phyloP scores from a whole-genome alignment of 106 monocot species.

The Narthecium ossifragum region DNA sequence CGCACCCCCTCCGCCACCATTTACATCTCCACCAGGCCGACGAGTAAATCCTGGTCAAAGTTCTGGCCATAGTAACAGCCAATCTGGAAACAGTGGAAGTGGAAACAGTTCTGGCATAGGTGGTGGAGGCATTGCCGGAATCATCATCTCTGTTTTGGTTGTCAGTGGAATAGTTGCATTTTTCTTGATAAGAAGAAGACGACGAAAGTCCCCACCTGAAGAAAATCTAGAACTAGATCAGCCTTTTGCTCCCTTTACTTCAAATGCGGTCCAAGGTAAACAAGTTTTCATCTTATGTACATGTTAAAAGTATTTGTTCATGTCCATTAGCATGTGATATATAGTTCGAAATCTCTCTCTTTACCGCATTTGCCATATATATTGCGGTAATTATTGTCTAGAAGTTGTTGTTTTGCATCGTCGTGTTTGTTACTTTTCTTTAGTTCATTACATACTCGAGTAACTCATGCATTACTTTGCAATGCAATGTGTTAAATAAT shows the following conservation, averaged over 20 bases:
- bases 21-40: constrained; percentile 31
- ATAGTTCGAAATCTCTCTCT: too few species aligned
- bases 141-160: constrained; percentile 54
- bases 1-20: constrained; percentile 54
- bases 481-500: too few species aligned
- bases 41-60: constrained; percentile 38
- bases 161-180: constrained; percentile 54
- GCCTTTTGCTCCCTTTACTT: constrained; percentile 25
- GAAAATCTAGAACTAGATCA: constrained; percentile 31
- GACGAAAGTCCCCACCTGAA: constrained; percentile 10
- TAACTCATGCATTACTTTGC: too few species aligned
- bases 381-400: too few species aligned
- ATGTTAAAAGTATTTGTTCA: too few species aligned
- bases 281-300: background rate
- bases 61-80: constrained; percentile 15
- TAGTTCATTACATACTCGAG: too few species aligned
- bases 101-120: constrained; percentile 46
- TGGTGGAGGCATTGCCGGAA: constrained; percentile 59
- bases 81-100: constrained; percentile 19
- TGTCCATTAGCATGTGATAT: too few species aligned
- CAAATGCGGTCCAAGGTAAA: constrained; percentile 54
- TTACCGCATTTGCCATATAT: too few species aligned
- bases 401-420: too few species aligned
- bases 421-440: too few species aligned
- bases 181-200: constrained; percentile 53